Evolutionary conservation across 352 stramenopile species (phyloP).

Genomic region (Hyaloperonospora arabidopsidis): DNA sequence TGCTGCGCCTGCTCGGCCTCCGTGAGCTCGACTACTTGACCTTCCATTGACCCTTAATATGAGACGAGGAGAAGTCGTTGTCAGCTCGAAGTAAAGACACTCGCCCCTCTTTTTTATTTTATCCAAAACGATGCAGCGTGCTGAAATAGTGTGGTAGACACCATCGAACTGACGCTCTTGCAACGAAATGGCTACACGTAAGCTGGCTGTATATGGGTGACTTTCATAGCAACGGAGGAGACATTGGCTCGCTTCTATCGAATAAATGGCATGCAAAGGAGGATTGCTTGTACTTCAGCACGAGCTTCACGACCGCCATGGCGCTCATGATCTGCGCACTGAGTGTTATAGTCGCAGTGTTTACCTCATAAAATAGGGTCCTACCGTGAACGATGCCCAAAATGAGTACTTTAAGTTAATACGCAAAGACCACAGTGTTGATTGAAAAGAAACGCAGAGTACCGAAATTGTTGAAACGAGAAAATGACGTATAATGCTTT

Average conservation of each 20-base stretch:
- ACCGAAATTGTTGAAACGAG: slow-evolving; percentile 20
- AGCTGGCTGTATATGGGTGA: slow-evolving; percentile 24
- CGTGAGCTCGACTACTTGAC: slow-evolving; percentile 81
- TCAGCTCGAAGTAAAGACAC: neutral
- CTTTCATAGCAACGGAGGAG: slow-evolving; percentile 38
- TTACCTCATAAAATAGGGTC: slow-evolving; percentile 72
- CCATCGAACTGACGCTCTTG: no score
- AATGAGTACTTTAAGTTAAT: slow-evolving; percentile 64
- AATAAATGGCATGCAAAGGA: slow-evolving; percentile 25
- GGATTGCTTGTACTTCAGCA: slow-evolving; percentile 31
- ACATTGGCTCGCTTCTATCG: slow-evolving; percentile 65
- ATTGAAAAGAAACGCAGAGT: slow-evolving; percentile 13
- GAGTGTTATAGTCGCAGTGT: slow-evolving; percentile 73
- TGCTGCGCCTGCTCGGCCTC: slow-evolving; percentile 81
- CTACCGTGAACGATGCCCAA: slow-evolving; percentile 78
- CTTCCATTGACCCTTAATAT: slow-evolving; percentile 43
- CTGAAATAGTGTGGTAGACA: no score
- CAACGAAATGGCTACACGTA: no score
- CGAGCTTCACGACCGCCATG: slow-evolving; percentile 69
- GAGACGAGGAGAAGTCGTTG: neutral
- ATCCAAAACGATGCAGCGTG: no score
- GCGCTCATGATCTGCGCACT: slow-evolving; percentile 61
- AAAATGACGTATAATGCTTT: slow-evolving; percentile 16
- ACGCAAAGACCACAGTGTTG: slow-evolving; percentile 45
- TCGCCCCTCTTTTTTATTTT: no score